Evolutionary conservation across 2,329 filamentous ascomycete genomes (phyloP), one percentile per base, ranked within the genome.

Genomic region (Epichloe glyceriae): DNA sequence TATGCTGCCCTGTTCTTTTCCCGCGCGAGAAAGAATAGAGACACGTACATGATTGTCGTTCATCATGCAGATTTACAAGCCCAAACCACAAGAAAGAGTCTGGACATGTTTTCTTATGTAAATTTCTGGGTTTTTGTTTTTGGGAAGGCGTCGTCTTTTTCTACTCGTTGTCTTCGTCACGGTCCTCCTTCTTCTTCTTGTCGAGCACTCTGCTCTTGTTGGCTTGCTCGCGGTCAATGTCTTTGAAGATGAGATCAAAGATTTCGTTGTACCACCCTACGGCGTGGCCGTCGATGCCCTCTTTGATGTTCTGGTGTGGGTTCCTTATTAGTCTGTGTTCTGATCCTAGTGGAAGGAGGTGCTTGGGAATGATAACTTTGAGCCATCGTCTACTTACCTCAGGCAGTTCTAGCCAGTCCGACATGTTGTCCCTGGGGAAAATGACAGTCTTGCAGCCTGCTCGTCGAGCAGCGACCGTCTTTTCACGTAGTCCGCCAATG

Each of bases 321-420:
- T 45, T n/a, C n/a, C 33, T 15, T 34, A 5, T 38, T 49, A 38
- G 19, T 30, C 33, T 26, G 17, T 35, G 14, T 17, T 30, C 30
- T 30, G 30, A 10, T 30, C 8, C 8, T 30, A 30, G 30, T 30
- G 30, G 30, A 4, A 10, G 8, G 26, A 30, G 8, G 26, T 11
- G 26, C 26, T 30, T 30, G 26, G 3, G 10, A 3, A 30, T 30
- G 26, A 30, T 11, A 10, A 4, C 8, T 30, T 30, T 30, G 35
- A 30, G 15, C 14, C 14, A n/a, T 48, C 7, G 4, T 43, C 46
- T 30, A 77, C 88, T 68, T 79, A 96, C 93, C 77, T 96, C 85
- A 50, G 94, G 93, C 59, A 98, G 75, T 69, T 98, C 93, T 48
- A 96, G 73, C 94, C 93, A 98, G 74, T 98, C 93, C 51, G 88